Percentiles rank a stretch among this genome's conserved stretches.
Evolutionary conservation across 176 grass and related monocot species (phyloP).

Genomic region (Juncus inflexus): DNA sequence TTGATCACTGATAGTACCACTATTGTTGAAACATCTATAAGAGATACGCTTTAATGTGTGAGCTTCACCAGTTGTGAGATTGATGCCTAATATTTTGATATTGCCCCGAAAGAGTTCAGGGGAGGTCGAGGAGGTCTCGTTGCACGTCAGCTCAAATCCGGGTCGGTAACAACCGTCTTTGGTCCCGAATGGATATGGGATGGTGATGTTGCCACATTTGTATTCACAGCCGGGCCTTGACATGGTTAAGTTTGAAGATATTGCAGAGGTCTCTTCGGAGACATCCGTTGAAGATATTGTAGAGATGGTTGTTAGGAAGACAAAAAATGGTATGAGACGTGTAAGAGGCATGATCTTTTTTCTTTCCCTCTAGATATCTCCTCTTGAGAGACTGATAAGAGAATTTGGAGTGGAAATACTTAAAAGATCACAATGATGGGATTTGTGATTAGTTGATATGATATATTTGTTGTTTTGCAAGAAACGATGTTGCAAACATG

Average conservation of each 20-base stretch:
- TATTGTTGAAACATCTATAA: conserved; percentile 1
- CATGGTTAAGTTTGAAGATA: background rate
- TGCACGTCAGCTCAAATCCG: conserved; percentile 33
- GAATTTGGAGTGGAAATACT: no score
- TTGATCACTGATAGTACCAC: background rate
- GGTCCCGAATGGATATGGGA: conserved; percentile 44
- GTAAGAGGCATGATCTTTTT: background rate
- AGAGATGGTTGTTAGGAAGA: background rate
- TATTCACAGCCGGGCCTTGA: conserved; percentile 2
- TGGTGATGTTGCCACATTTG: conserved; percentile 28
- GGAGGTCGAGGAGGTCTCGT: background rate
- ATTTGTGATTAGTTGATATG: no score
- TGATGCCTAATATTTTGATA: conserved; percentile 7
- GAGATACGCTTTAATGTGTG: conserved; percentile 1
- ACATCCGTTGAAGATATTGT: no score
- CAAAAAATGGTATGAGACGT: background rate
- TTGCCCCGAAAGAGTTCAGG: conserved; percentile 3
- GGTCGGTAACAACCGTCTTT: background rate
- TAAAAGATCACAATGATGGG: no score
- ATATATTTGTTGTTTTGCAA: no score
- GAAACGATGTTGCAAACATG: no score
- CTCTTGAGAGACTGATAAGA: no score
- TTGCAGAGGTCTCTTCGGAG: no score
- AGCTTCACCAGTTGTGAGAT: background rate
- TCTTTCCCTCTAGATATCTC: background rate